These are phyloP conservation scores for Diaporthe eres DNA, from an alignment of 2,329 filamentous ascomycete genomes.

Conservation along the genomic window DNA sequence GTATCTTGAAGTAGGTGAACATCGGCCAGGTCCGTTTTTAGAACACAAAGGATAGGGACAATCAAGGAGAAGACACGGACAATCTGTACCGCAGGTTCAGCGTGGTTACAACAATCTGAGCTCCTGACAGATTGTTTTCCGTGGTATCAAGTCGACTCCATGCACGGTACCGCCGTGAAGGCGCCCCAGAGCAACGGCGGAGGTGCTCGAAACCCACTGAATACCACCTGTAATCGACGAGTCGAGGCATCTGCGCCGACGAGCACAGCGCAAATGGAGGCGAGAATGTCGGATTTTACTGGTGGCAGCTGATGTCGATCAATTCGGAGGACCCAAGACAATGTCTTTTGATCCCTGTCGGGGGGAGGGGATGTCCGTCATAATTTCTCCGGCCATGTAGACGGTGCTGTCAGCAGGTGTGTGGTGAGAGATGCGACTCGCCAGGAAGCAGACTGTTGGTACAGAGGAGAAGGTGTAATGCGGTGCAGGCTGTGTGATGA, in stretches of 20 bases:
- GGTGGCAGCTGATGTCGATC: background rate
- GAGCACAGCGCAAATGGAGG: background rate
- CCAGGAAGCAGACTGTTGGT: conserved; percentile 4
- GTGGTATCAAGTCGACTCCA: background rate
- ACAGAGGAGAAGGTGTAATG: background rate
- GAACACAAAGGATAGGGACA: background rate
- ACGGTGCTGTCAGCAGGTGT: background rate
- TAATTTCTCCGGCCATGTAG: background rate
- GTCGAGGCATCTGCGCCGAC: background rate
- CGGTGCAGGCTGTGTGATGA: background rate
- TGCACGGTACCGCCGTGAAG: background rate
- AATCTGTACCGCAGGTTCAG: background rate
- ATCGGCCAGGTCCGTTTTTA: conserved; percentile 1
- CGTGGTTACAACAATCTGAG: background rate
- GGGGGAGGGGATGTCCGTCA: background rate
- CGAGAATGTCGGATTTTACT: background rate
- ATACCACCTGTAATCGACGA: background rate
- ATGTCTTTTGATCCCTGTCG: background rate
- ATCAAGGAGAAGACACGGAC: background rate
- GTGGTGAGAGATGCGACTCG: conserved; percentile 8
- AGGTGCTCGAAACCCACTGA: background rate
- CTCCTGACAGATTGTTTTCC: background rate
- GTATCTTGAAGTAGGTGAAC: conserved; percentile 21
- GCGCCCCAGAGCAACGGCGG: background rate
- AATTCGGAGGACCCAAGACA: background rate